A percentile compares a stretch with the other conserved stretches of the same genome.
phyloP scores from a whole-genome alignment of 2,329 filamentous ascomycete genomes.

The Plectosphaerella sp. region DNA sequence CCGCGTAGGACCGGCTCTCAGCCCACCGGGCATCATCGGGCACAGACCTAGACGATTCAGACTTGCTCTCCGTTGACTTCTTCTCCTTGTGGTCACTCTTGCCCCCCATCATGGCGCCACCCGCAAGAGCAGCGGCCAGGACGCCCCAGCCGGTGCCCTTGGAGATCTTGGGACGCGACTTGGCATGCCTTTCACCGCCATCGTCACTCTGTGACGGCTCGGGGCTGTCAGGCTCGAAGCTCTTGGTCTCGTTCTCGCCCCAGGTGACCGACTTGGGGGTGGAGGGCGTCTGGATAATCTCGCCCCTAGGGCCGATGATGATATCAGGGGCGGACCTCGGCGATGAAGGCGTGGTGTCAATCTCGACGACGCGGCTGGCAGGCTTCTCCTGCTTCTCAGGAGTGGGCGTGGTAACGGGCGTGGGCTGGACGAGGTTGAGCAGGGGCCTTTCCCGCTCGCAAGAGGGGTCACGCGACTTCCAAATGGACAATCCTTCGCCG shows the following conservation, averaged over 20 bases:
- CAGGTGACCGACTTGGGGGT: conserved; percentile 57
- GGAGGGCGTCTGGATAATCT: conserved; percentile 36
- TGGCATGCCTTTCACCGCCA: conserved; percentile 19
- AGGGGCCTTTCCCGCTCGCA: conserved; percentile 52
- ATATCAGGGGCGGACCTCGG: conserved; percentile 22
- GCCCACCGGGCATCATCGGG: neutral
- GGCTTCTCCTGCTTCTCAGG: conserved; percentile 16
- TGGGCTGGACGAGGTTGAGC: conserved; percentile 58
- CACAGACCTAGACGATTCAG: neutral
- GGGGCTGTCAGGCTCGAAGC: conserved; percentile 58
- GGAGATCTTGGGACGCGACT: conserved; percentile 24
- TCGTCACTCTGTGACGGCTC: conserved; percentile 30
- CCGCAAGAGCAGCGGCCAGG: conserved; percentile 44
- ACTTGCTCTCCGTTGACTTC: neutral
- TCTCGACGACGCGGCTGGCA: conserved; percentile 10
- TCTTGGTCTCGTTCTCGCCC: conserved; percentile 61
- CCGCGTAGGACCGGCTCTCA: conserved; percentile 15
- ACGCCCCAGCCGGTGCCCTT: conserved; percentile 46
- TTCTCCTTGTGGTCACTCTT: neutral
- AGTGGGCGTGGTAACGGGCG: conserved; percentile 41
- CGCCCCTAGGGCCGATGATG: conserved; percentile 33
- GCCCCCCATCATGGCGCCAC: conserved; percentile 21
- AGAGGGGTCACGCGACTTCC: conserved; percentile 46
- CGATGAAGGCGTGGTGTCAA: conserved; percentile 8
- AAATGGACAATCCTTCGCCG: conserved; percentile 22